Conservation (phyloP, 495 filamentous ascomycete genomes). For the Xylaria bambusicola region DNA sequence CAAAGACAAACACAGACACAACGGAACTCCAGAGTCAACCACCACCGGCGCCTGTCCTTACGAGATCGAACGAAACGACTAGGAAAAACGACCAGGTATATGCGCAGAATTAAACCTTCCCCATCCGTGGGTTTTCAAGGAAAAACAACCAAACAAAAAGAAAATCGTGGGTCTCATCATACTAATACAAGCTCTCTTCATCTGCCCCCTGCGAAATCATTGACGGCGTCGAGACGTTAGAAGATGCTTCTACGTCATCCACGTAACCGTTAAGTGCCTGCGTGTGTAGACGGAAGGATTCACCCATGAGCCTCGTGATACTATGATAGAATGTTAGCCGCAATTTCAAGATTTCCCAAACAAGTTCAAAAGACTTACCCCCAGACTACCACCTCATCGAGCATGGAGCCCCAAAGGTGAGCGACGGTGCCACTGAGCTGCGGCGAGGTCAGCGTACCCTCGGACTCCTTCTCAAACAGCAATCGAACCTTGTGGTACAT, state of each 20-base stretch:
- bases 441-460: conserved; percentile 68
- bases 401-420: conserved; percentile 94
- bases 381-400: conserved; percentile 99
- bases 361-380: conserved; percentile 56
- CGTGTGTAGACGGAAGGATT: conserved; percentile 95
- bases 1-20: conserved; percentile 35
- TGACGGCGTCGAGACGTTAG: conserved; percentile 60
- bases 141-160: conserved; percentile 35
- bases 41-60: conserved; percentile 33
- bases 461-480: conserved; percentile 86
- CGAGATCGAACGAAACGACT: conserved; percentile 32
- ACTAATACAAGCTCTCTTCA: conserved; percentile 63
- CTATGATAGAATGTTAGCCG: conserved; percentile 61
- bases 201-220: conserved; percentile 64
- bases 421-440: conserved; percentile 93
- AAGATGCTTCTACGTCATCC: conserved; percentile 65
- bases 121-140: conserved; percentile 31
- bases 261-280: conserved; percentile 93
- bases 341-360: too few relatives aligned
- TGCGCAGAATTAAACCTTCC: conserved; percentile 44
- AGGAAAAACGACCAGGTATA: conserved; percentile 48
- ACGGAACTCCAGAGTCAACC: conserved; percentile 29
- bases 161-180: conserved; percentile 48
- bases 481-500: conserved; percentile 96
- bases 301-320: conserved; percentile 96